Evolutionary conservation across 75 land plant species (phyloP).

Genomic region (Chamaecyparis obtusa): DNA sequence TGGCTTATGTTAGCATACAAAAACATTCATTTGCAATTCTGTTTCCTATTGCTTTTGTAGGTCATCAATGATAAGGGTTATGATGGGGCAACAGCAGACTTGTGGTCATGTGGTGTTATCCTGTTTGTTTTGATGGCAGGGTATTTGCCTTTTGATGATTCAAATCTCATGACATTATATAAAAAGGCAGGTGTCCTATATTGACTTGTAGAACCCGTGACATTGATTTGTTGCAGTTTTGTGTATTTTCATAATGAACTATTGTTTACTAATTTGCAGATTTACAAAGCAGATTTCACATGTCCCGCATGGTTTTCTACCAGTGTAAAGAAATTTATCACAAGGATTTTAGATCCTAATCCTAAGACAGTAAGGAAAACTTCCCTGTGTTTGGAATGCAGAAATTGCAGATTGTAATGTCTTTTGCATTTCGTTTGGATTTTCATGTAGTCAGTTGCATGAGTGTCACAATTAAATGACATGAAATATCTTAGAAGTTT

Average conservation of each 20-base stretch:
- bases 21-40: neutral
- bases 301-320: slow-evolving; percentile 64
- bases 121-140: slow-evolving; percentile 88
- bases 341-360: slow-evolving; percentile 53
- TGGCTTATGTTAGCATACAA: neutral
- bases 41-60: slow-evolving; percentile 21
- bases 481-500: neutral
- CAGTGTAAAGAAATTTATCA: slow-evolving; percentile 45
- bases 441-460: neutral
- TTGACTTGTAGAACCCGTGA: neutral
- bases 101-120: slow-evolving; percentile 90
- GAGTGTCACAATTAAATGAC: neutral
- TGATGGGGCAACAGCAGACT: slow-evolving; percentile 80
- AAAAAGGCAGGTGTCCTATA: slow-evolving; percentile 45
- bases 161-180: slow-evolving; percentile 59
- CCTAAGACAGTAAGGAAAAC: slow-evolving; percentile 42
- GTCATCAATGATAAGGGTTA: slow-evolving; percentile 81
- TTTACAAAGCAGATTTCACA: slow-evolving; percentile 49
- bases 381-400: neutral
- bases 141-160: slow-evolving; percentile 77
- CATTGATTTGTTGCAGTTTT: neutral
- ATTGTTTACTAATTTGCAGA: slow-evolving; percentile 30
- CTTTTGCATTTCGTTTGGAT: neutral
- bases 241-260: neutral
- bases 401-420: neutral